These are phyloP conservation scores for Fusarium dimerum DNA, from an alignment of 2,329 filamentous ascomycete genomes.

Conservation along the genomic window DNA sequence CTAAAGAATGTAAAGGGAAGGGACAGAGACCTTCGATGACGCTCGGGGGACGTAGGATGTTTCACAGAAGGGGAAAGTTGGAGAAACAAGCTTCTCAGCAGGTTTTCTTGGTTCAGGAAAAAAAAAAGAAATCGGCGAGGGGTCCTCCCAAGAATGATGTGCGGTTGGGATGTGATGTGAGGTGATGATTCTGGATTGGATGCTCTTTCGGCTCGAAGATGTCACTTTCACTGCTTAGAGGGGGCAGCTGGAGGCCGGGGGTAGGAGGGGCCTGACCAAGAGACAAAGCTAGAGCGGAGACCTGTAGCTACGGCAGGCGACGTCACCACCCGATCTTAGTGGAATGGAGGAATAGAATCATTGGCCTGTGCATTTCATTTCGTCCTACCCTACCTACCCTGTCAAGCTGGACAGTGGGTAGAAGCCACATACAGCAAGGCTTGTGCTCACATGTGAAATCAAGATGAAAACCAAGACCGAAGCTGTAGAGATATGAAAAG, in stretches of 20 bases:
- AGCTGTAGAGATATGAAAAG: no score
- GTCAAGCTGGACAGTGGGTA: not conserved
- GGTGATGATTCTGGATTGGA: not conserved
- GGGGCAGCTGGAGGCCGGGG: slow-evolving; percentile 4
- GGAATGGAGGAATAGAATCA: slow-evolving; percentile 2
- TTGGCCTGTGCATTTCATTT: slow-evolving; percentile 9
- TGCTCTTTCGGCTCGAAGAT: not conserved
- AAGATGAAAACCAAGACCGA: no score
- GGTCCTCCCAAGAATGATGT: not conserved
- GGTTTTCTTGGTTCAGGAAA: not conserved
- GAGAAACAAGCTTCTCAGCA: slow-evolving; percentile 27
- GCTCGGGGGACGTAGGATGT: slow-evolving; percentile 7
- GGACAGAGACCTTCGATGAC: slow-evolving; percentile 15
- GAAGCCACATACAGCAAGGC: no score
- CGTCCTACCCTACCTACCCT: no score
- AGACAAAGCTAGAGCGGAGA: no score
- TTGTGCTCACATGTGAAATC: no score
- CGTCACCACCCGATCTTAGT: slow-evolving; percentile 22
- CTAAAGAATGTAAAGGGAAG: no score
- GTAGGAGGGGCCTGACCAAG: no score
- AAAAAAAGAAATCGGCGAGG: not conserved
- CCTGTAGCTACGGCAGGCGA: slow-evolving; percentile 11
- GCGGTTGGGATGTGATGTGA: not conserved
- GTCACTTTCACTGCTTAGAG: slow-evolving; percentile 1
- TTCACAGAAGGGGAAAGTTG: slow-evolving; percentile 6